Evolutionary conservation across 495 filamentous ascomycete species (phyloP).

Genomic region (Talaromyces trachyspermus): DNA sequence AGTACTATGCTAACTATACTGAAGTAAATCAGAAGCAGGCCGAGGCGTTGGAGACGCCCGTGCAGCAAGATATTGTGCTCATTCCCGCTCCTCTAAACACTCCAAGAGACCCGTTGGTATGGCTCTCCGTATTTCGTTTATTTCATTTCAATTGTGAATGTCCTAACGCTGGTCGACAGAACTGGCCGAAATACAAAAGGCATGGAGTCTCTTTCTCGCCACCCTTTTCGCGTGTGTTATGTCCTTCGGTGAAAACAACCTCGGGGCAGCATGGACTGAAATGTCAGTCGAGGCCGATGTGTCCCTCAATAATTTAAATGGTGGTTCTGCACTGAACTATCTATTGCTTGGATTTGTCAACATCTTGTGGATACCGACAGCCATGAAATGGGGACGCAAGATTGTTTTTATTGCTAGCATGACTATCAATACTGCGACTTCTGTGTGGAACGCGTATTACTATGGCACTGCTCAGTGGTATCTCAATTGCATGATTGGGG

Average conservation of each 20-base stretch:
- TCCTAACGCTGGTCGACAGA: not conserved
- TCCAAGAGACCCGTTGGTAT: slow-evolving; percentile 23
- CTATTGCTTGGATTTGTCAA: slow-evolving; percentile 29
- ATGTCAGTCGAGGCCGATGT: slow-evolving; percentile 24
- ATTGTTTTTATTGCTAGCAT: no score
- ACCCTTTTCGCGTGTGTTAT: slow-evolving; percentile 23
- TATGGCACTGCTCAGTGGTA: no score
- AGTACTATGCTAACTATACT: not conserved
- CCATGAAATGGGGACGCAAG: no score
- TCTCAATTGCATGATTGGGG: no score
- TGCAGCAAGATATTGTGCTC: slow-evolving; percentile 22
- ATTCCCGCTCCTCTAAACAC: slow-evolving; percentile 23
- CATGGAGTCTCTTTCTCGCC: slow-evolving; percentile 21
- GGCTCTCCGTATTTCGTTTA: not conserved
- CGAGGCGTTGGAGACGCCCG: slow-evolving; percentile 14
- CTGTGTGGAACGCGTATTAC: no score
- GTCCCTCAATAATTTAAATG: slow-evolving; percentile 24
- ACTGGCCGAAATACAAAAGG: slow-evolving; percentile 21
- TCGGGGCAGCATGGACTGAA: slow-evolving; percentile 24
- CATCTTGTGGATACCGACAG: no score
- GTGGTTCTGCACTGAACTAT: slow-evolving; percentile 24
- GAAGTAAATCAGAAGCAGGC: slow-evolving; percentile 8
- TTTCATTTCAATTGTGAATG: not conserved
- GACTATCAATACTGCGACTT: no score
- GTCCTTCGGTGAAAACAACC: slow-evolving; percentile 26